Conservation (phyloP, 2,329 filamentous ascomycete species). For the Calonectria ilicicola region DNA sequence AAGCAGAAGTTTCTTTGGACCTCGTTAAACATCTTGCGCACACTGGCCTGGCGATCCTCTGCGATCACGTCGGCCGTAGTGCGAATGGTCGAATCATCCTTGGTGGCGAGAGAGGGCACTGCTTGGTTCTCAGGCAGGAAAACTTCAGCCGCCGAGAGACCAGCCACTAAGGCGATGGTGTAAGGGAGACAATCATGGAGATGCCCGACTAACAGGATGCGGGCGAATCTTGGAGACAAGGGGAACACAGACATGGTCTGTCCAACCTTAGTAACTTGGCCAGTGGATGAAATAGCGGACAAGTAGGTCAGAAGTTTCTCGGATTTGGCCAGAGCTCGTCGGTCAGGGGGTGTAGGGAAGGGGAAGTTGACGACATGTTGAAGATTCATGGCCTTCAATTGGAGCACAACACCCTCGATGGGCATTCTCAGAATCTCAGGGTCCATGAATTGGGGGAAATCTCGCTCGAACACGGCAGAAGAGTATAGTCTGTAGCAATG, state of each 20-base stretch:
- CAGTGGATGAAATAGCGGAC: slow-evolving; percentile 78
- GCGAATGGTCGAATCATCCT: slow-evolving; percentile 61
- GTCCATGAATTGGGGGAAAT: slow-evolving; percentile 86
- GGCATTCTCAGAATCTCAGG: slow-evolving; percentile 93
- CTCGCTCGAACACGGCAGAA: slow-evolving; percentile 91
- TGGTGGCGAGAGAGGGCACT: slow-evolving; percentile 67
- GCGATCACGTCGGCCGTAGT: slow-evolving; percentile 78
- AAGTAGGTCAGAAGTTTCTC: slow-evolving; percentile 90
- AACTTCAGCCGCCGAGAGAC: slow-evolving; percentile 87
- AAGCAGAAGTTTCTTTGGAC: slow-evolving; percentile 84
- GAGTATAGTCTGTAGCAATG: slow-evolving; percentile 97
- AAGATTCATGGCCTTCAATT: slow-evolving; percentile 94
- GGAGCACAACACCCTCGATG: slow-evolving; percentile 91
- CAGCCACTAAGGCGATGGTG: slow-evolving; percentile 88
- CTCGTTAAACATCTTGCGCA: slow-evolving; percentile 72
- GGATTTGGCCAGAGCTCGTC: slow-evolving; percentile 80
- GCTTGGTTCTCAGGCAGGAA: slow-evolving; percentile 87
- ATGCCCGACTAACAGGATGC: slow-evolving; percentile 91
- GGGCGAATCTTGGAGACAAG: slow-evolving; percentile 88
- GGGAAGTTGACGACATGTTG: slow-evolving; percentile 94
- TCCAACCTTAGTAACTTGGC: slow-evolving; percentile 83
- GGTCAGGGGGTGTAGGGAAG: slow-evolving; percentile 90
- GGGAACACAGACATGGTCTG: slow-evolving; percentile 89
- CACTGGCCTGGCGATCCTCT: slow-evolving; percentile 75
- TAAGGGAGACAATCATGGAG: slow-evolving; percentile 85